phyloP scores from a whole-genome alignment of 345 rosid species.

The Jatropha curcas region DNA sequence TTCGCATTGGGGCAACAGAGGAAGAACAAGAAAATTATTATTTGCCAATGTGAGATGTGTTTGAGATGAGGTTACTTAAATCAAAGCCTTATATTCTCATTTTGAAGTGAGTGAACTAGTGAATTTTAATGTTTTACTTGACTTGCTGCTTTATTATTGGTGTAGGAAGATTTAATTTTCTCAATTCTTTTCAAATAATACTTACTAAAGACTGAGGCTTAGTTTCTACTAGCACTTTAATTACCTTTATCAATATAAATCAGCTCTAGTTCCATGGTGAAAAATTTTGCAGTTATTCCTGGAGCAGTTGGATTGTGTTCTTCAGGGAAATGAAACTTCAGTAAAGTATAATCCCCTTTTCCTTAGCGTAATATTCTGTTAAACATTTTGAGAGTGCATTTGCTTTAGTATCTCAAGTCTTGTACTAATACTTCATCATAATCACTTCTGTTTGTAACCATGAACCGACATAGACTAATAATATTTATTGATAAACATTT shows the following conservation, averaged over 20 bases:
- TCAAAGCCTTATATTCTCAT: neutral
- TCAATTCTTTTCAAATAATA: neutral
- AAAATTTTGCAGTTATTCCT: conserved; percentile 73
- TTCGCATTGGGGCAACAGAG: neutral
- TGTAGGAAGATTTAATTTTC: neutral
- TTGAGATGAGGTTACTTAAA: neutral
- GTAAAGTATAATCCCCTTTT: conserved; percentile 53
- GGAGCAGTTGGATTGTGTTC: conserved; percentile 85
- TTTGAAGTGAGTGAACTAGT: neutral
- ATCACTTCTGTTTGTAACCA: conserved; percentile 4
- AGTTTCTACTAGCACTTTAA: neutral
- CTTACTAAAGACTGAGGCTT: neutral
- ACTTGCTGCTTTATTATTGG: neutral
- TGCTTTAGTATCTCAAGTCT: conserved; percentile 1
- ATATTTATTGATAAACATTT: neutral
- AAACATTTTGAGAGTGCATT: neutral
- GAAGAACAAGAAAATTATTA: neutral
- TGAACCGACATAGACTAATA: neutral
- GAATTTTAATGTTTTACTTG: neutral
- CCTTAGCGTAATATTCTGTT: neutral
- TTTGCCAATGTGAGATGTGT: neutral
- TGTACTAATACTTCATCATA: no score
- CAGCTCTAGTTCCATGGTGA: conserved; percentile 5
- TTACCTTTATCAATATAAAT: conserved; percentile 1
- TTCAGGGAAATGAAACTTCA: conserved; percentile 75